Evolutionary conservation across 192 early-diverging fungal species (phyloP), one percentile per base, ranked within the genome.

Genomic region (Spizellomyces sp.): DNA sequence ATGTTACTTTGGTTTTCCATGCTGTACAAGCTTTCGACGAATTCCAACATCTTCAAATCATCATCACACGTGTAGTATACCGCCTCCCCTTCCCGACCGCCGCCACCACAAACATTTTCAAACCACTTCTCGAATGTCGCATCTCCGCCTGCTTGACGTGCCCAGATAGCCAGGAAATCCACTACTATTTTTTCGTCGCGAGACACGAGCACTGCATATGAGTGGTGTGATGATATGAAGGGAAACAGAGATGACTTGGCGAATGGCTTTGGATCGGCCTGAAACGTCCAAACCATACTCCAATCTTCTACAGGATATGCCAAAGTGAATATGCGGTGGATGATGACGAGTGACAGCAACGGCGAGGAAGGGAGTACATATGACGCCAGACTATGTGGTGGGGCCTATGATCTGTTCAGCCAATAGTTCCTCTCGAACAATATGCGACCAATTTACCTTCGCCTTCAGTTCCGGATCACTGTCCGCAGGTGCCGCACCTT

Each of bases 21-120:
- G 12, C 47, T 19, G 60, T 77, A 77, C 58, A 64, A 70, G 15
- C 67, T 60, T 42, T 73, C 66, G 9, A 78, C 54, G 57, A 74
- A 78, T 60, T 75, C 76, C 12, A 14, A 36, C 7, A 44, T 58
- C 57, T 78, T 78, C 22, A 6, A 6, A 52, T 50, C 45, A 17
- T 78, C 76, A 54, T 64, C 76, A 50, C 71, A 73, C 12, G 76
- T 78, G 47, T 78, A 78, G 22, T 55, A 47, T 36, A 77, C 70
- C 7, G 67, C 70, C 58, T 41, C 10, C 1, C 27, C 27, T 10
- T 70, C 66, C 21, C n/a, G 9, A 10, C 54, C 66, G 15, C 45
- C 71, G 15, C 46, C 66, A 1, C 10, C 66, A 9, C 9, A 22
- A 22, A 50, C 50, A 45, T 61, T 52, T 45, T 15, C 45, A 14